Conservation (phyloP, 225 moss, liverwort and hornwort species). For the Anthoceros angustus region DNA sequence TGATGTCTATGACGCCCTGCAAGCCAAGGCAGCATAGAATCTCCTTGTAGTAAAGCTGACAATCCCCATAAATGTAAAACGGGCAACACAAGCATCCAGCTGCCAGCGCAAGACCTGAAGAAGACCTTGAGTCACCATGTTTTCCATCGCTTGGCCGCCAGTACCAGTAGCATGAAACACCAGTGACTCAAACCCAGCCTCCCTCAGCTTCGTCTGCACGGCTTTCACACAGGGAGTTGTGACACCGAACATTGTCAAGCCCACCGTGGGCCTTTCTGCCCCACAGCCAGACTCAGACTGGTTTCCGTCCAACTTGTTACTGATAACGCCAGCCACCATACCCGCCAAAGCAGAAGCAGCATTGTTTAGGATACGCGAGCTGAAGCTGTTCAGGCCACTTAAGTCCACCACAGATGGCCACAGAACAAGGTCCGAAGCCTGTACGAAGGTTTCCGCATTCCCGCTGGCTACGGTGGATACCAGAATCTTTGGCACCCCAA, state of each 20-base stretch:
- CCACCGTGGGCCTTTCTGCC: constrained; percentile 55
- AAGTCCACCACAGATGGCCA: constrained; percentile 86
- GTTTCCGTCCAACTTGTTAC: constrained; percentile 16
- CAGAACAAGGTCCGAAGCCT: constrained; percentile 62
- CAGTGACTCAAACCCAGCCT: constrained; percentile 70
- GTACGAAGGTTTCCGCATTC: constrained; percentile 62
- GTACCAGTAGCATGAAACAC: constrained; percentile 91
- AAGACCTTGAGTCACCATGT: constrained; percentile 68
- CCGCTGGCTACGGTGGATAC: constrained; percentile 88
- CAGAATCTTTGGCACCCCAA: constrained; percentile 73
- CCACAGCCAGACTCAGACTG: constrained; percentile 7
- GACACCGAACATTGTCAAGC: constrained; percentile 94
- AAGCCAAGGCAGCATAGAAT: background rate
- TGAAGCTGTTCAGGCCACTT: constrained; percentile 68
- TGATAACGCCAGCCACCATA: constrained; percentile 54
- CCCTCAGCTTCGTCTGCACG: constrained; percentile 51
- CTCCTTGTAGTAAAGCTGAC: background rate
- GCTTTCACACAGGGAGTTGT: constrained; percentile 84
- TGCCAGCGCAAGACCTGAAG: constrained; percentile 35
- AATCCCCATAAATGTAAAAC: background rate
- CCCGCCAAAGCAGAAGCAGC: constrained; percentile 78
- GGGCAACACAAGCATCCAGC: background rate
- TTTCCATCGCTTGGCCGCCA: constrained; percentile 90
- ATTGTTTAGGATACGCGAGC: constrained; percentile 54
- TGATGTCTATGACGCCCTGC: constrained; percentile 90